Evolutionary conservation across 495 filamentous ascomycete species (phyloP), one percentile per base, ranked within the genome.

Genomic region (Lasiosphaeria ovina): DNA sequence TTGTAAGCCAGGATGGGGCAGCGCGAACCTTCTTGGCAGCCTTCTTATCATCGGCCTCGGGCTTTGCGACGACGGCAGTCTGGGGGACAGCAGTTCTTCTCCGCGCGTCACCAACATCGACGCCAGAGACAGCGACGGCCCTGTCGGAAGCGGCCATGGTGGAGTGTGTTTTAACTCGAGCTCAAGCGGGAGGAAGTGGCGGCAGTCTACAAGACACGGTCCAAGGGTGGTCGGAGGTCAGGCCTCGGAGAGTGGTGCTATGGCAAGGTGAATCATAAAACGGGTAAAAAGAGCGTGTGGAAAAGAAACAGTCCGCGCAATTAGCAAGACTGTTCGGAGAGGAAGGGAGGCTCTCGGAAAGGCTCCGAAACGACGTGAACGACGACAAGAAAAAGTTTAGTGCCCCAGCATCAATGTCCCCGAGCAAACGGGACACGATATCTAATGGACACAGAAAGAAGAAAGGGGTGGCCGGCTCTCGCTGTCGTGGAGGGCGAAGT

Each of bases 71-170:
- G 59, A 65, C 65, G 59, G 72, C 58, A 65, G 71, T 72, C 53
- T 70, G 73, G 51, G 77, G 78, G 17, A 79, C 54, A 49, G 79
- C 79, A 24, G 85, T 91, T 77, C 93, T 86, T 71, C 88, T 85
- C 64, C 90, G 81, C 67, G 91, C 87, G 57, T 91, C 79, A 64
- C 85, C 82, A 34, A 76, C 71, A 40, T 89, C 83, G 59, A 84
- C 79, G 68, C 90, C 92, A 44, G 90, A 89, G 60, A 83, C 85
- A 66, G 83, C 69, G 64, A 71, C 73, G 63, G 76, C 79, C 71
- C 77, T 79, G 53, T 79, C 72, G 54, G 54, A 59, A 54, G 73
- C 68, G 59, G 80, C 78, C 81, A 85, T 86, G 64, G 54, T 63
- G 57, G 54, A 50, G 45, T 35, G 40, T 9, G 16, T n/a, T 47